Evolutionary conservation across 129 eudicot species (phyloP).

Genomic region (Solidago caesia): DNA sequence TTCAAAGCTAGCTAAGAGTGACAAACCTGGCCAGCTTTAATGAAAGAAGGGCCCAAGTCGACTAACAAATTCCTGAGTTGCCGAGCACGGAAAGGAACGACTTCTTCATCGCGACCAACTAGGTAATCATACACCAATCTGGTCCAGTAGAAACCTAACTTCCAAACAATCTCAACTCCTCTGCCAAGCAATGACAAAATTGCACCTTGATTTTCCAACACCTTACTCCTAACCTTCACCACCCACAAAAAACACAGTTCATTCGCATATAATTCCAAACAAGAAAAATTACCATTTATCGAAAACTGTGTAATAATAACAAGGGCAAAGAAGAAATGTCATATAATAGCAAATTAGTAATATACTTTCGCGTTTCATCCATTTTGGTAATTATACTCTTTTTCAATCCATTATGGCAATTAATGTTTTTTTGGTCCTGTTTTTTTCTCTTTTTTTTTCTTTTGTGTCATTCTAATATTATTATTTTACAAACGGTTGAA

Average conservation of each 20-base stretch:
- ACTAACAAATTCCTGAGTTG: constrained; percentile 86
- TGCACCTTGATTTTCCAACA: constrained; percentile 88
- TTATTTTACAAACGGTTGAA: no score
- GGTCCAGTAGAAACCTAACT: constrained; percentile 89
- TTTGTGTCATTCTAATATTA: no score
- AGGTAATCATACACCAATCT: constrained; percentile 71
- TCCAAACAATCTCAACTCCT: constrained; percentile 96
- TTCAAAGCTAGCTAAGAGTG: background rate
- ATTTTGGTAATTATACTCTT: no score
- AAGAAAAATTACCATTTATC: constrained; percentile 14
- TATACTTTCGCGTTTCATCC: background rate
- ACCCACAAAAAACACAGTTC: constrained; percentile 16
- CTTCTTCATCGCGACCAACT: constrained; percentile 97
- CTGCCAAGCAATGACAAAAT: constrained; percentile 73
- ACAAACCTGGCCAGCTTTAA: constrained; percentile 97
- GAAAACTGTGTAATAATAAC: background rate
- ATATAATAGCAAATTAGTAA: background rate
- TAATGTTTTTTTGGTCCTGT: no score
- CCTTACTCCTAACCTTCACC: constrained; percentile 88
- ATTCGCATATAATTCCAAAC: background rate
- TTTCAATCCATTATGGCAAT: background rate
- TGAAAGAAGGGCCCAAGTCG: constrained; percentile 93
- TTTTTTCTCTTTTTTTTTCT: no score
- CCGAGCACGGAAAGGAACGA: constrained; percentile 95
- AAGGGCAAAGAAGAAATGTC: background rate